These are phyloP conservation scores for Emergomyces pasteurianus DNA, from an alignment of 2,329 filamentous ascomycete genomes.

Conservation along the genomic window DNA sequence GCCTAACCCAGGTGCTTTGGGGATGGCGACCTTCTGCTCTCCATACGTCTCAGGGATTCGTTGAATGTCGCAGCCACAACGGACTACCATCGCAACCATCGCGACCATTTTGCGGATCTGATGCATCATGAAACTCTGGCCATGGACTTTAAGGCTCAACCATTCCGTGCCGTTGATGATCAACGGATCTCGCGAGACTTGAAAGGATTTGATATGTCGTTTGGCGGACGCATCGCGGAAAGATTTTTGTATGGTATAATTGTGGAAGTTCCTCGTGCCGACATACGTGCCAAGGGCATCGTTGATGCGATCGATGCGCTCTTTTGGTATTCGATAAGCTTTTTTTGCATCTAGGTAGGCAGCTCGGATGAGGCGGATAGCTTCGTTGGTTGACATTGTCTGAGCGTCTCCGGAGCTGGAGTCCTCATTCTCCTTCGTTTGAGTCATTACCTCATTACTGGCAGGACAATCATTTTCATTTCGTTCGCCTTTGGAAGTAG, in stretches of 20 bases:
- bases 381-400: conserved; percentile 44
- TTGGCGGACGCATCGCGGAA: conserved; percentile 72
- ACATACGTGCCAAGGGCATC: conserved; percentile 61
- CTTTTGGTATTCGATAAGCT: conserved; percentile 64
- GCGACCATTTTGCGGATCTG: conserved; percentile 99
- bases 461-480: neutral
- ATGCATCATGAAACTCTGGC: conserved; percentile 99
- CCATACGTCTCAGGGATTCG: conserved; percentile 66
- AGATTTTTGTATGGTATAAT: conserved; percentile 88
- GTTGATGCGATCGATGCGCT: conserved; percentile 64
- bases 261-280: conserved; percentile 88
- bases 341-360: conserved; percentile 75
- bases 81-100: conserved; percentile 73
- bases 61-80: conserved; percentile 63
- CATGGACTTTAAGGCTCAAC: conserved; percentile 91
- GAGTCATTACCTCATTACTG: conserved; percentile 10
- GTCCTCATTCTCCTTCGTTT: conserved; percentile 13
- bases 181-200: conserved; percentile 61
- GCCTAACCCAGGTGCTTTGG: conserved; percentile 83
- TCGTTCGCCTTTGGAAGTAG: conserved; percentile 4
- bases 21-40: conserved; percentile 65
- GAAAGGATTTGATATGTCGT: conserved; percentile 85
- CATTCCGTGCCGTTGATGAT: conserved; percentile 88
- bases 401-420: conserved; percentile 10
- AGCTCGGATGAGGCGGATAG: conserved; percentile 62